These are phyloP conservation scores for Penicillium polonicum DNA, from an alignment of 2,329 filamentous ascomycete species.

Conservation along the genomic window DNA sequence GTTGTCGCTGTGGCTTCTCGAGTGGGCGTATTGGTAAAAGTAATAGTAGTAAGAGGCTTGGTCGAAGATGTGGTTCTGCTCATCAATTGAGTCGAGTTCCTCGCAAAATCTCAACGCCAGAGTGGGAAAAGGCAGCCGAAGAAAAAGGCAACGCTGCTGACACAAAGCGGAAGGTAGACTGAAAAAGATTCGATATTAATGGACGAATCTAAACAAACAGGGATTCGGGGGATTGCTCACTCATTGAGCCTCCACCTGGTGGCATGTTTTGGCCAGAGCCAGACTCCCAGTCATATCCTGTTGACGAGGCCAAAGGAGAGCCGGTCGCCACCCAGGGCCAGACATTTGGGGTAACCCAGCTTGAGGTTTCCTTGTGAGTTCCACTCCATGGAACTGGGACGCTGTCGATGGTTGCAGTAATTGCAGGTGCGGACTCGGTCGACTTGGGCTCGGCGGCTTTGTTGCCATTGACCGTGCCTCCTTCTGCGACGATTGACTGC, in stretches of 20 bases:
- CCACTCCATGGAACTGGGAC: conserved; percentile 66
- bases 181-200: conserved; percentile 27
- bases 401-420: conserved; percentile 61
- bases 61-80: conserved; percentile 4
- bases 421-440: conserved; percentile 56
- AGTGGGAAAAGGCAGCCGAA: conserved; percentile 48
- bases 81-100: conserved; percentile 11
- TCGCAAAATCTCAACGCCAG: conserved; percentile 42
- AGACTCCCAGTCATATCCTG: conserved; percentile 69
- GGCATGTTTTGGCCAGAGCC: conserved; percentile 76
- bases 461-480: conserved; percentile 70
- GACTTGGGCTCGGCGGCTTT: conserved; percentile 44
- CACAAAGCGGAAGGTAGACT: conserved; percentile 56
- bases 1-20: conserved; percentile 3
- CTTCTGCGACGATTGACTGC: conserved; percentile 78
- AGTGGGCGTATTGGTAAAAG: not conserved
- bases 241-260: conserved; percentile 65
- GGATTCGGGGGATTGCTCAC: conserved; percentile 51
- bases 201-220: conserved; percentile 16
- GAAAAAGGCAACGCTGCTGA: conserved; percentile 49
- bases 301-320: conserved; percentile 48
- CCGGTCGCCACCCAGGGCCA: conserved; percentile 68
- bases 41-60: not conserved
- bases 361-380: conserved; percentile 44
- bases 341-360: conserved; percentile 57